Conservation (phyloP, 441 rosid genomes). For the Kokia cookei region DNA sequence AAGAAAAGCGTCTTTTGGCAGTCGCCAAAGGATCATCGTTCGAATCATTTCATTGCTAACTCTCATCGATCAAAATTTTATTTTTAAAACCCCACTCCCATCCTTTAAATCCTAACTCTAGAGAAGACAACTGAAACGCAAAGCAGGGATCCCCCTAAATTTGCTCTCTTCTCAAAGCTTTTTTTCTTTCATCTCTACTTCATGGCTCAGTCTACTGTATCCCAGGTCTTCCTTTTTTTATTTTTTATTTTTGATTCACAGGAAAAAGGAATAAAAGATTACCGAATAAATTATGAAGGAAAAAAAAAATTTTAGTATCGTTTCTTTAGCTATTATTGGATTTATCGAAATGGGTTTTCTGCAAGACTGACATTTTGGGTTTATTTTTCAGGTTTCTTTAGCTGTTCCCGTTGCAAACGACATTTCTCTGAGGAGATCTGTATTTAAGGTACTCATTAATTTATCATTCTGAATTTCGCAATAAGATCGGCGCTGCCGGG, state of each 20-base stretch:
- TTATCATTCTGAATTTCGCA: background rate
- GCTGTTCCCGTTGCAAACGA: background rate
- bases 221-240: background rate
- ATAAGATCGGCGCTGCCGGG: background rate
- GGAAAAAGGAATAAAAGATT: background rate
- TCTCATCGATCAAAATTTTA: background rate
- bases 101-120: background rate
- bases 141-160: background rate
- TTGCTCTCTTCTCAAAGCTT: background rate
- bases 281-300: background rate
- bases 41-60: background rate
- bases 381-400: conserved; percentile 6
- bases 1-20: background rate
- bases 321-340: background rate
- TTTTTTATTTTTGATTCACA: background rate
- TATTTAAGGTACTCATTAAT: background rate
- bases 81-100: background rate
- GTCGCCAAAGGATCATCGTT: background rate
- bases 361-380: background rate
- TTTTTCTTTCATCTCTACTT: background rate
- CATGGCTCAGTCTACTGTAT: background rate
- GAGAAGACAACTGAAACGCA: background rate
- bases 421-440: conserved; percentile 2
- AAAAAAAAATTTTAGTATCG: background rate
- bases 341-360: conserved; percentile 4